A percentile compares a stretch with the other conserved stretches of the same genome.
Conservation (phyloP, 208 protist species). For the Acanthamoeba healyi region DNA sequence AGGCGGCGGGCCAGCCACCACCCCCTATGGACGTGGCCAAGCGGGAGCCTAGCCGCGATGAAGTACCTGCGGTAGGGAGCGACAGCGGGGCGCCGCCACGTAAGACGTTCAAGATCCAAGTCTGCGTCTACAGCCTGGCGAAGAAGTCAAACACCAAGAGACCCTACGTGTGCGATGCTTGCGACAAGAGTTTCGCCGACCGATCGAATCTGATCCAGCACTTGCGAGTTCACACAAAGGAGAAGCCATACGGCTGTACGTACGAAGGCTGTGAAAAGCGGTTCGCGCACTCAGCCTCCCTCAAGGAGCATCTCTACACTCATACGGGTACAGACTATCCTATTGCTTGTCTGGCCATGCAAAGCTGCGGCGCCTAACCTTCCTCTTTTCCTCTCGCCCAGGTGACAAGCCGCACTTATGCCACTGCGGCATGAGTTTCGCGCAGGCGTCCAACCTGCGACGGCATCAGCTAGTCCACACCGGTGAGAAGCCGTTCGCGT, state of each 20-base stretch:
- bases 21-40: background rate
- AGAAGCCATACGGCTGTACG: constrained; percentile 68
- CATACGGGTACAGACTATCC: background rate
- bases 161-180: constrained; percentile 68
- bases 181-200: constrained; percentile 56
- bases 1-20: background rate
- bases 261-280: constrained; percentile 51
- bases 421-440: constrained; percentile 47
- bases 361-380: background rate
- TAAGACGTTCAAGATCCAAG: constrained; percentile 57
- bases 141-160: constrained; percentile 36
- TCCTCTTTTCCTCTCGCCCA: background rate
- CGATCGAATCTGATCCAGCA: constrained; percentile 64
- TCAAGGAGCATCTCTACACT: constrained; percentile 66
- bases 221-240: constrained; percentile 60
- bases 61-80: background rate
- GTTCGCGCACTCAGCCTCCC: constrained; percentile 55
- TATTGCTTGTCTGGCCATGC: background rate
- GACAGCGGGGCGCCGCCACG: background rate
- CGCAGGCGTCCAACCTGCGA: constrained; percentile 63
- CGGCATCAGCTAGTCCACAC: constrained; percentile 60
- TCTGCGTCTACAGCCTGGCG: constrained; percentile 65
- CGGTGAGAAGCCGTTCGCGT: constrained; percentile 53
- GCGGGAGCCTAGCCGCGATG: background rate
- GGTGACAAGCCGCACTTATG: constrained; percentile 59